Conservation (phyloP, 306 rosid genomes). For the Prunus mira region DNA sequence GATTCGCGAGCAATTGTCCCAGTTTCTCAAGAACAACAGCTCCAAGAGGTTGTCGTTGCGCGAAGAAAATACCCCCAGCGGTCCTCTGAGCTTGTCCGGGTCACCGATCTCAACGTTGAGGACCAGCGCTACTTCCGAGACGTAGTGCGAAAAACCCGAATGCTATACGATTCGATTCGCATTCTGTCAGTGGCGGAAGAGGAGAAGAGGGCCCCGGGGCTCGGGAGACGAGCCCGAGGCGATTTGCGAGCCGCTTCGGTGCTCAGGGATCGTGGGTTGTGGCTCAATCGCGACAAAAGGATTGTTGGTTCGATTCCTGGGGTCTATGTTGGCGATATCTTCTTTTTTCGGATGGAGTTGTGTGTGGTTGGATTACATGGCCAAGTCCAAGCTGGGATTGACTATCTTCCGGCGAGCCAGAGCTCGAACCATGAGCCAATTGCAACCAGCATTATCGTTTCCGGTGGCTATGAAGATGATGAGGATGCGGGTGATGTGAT, state of each 20-base stretch:
- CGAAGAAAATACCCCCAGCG: slow-evolving; percentile 30
- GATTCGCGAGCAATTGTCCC: slow-evolving; percentile 65
- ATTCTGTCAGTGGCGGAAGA: slow-evolving; percentile 46
- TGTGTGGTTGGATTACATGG: slow-evolving; percentile 90
- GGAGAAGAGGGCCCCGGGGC: slow-evolving; percentile 32
- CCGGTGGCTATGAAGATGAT: slow-evolving; percentile 94
- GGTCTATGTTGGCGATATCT: slow-evolving; percentile 74
- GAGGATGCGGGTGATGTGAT: slow-evolving; percentile 78
- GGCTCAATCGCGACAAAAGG: slow-evolving; percentile 87
- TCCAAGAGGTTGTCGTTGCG: slow-evolving; percentile 20
- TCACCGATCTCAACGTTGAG: slow-evolving; percentile 48
- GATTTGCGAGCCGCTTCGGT: slow-evolving; percentile 62
- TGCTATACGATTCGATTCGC: slow-evolving; percentile 78
- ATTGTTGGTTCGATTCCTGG: slow-evolving; percentile 94
- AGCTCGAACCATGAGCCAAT: slow-evolving; percentile 89
- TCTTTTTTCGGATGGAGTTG: slow-evolving; percentile 79
- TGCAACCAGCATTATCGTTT: slow-evolving; percentile 88
- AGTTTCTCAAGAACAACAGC: slow-evolving; percentile 42
- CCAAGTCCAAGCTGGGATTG: slow-evolving; percentile 91
- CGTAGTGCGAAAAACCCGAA: slow-evolving; percentile 58
- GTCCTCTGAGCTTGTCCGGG: slow-evolving; percentile 67
- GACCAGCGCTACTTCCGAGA: slow-evolving; percentile 65
- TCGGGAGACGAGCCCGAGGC: slow-evolving; percentile 35
- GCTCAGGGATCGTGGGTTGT: slow-evolving; percentile 63
- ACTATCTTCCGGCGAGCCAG: slow-evolving; percentile 73